Evolutionary conservation across 352 stramenopile species (phyloP).

Genomic region (Aphanomyces cochlioides): DNA sequence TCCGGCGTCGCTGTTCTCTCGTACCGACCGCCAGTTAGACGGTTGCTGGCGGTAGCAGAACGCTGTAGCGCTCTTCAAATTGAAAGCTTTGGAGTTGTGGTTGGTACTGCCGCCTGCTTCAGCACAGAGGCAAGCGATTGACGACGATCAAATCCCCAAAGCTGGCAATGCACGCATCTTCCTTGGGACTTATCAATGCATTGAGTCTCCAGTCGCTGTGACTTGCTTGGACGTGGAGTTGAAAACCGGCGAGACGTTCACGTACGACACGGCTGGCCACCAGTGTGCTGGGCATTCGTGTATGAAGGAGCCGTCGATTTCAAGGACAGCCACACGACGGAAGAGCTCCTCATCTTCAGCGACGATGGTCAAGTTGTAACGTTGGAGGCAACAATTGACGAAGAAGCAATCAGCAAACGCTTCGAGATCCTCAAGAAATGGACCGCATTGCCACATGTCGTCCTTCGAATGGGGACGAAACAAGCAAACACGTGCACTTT

Average conservation of each 20-base stretch:
- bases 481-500: too few relatives aligned
- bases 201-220: not conserved
- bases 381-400: too few relatives aligned
- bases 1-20: not conserved
- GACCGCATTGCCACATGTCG: too few relatives aligned
- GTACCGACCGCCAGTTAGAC: not conserved
- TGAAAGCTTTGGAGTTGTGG: not conserved
- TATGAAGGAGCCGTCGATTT: not conserved
- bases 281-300: not conserved
- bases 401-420: too few relatives aligned
- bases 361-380: not conserved
- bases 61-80: not conserved
- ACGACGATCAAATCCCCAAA: not conserved
- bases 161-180: not conserved
- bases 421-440: too few relatives aligned
- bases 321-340: not conserved
- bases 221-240: not conserved
- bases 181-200: not conserved
- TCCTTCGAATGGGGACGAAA: too few relatives aligned
- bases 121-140: not conserved
- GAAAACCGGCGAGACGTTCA: not conserved
- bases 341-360: not conserved
- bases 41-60: not conserved
- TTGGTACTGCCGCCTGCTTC: not conserved
- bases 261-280: not conserved